phyloP scores from a whole-genome alignment of 768 basidiomycete species.

The Hericium coralloides region DNA sequence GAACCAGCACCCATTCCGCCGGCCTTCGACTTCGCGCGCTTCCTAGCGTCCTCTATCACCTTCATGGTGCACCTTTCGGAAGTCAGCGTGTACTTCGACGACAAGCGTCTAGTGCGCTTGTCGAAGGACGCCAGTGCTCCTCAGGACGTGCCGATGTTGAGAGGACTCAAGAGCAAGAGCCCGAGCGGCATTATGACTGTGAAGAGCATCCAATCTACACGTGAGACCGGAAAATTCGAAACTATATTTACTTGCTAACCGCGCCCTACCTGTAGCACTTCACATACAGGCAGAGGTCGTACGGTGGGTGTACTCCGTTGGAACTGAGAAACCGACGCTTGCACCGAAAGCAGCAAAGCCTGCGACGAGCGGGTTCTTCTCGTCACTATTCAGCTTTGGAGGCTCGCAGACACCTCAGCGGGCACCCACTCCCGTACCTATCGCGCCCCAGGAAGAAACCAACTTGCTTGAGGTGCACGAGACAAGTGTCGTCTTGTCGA shows the following conservation, averaged over 20 bases:
- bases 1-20: slow-evolving; percentile 73
- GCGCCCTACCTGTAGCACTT: slow-evolving; percentile 38
- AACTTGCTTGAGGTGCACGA: slow-evolving; percentile 31
- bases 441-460: slow-evolving; percentile 17
- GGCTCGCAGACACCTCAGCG: slow-evolving; percentile 22
- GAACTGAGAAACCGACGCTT: slow-evolving; percentile 46
- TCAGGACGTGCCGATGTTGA: slow-evolving; percentile 42
- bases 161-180: slow-evolving; percentile 47
- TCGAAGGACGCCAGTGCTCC: slow-evolving; percentile 52
- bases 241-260: background rate
- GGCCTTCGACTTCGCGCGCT: slow-evolving; percentile 81
- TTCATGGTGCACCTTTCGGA: slow-evolving; percentile 79
- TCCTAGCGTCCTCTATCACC: slow-evolving; percentile 84
- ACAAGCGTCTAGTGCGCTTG: slow-evolving; percentile 57
- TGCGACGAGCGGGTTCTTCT: slow-evolving; percentile 27
- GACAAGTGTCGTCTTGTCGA: slow-evolving; percentile 49
- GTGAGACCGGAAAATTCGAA: slow-evolving; percentile 28
- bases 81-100: slow-evolving; percentile 79
- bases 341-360: slow-evolving; percentile 14
- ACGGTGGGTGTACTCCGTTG: slow-evolving; percentile 64
- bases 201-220: slow-evolving; percentile 48
- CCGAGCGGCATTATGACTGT: slow-evolving; percentile 60
- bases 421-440: slow-evolving; percentile 22
- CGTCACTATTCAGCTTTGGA: slow-evolving; percentile 30
- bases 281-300: slow-evolving; percentile 78